Percentiles rank a stretch among this genome's conserved stretches.
phyloP scores from a whole-genome alignment of 169 alveolate species.

The Prorocentrum cordatum region DNA sequence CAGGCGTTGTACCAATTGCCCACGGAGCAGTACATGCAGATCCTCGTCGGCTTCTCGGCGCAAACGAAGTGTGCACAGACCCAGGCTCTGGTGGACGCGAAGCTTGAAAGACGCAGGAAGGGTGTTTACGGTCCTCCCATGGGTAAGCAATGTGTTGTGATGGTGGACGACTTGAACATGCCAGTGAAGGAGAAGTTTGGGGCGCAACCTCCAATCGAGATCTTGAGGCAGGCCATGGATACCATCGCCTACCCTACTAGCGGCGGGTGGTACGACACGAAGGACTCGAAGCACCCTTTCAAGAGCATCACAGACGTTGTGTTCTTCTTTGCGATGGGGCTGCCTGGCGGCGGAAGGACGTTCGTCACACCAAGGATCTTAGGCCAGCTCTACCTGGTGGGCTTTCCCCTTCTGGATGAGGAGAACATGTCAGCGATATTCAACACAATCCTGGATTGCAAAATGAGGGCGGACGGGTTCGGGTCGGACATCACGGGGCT shows the following conservation, averaged over 20 bases:
- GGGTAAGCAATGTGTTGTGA: constrained; percentile 79
- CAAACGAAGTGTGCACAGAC: constrained; percentile 74
- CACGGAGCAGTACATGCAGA: constrained; percentile 78
- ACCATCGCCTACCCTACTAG: constrained; percentile 85
- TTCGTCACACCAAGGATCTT: constrained; percentile 78
- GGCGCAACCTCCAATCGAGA: constrained; percentile 89
- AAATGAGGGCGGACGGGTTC: constrained; percentile 71
- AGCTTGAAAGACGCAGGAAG: constrained; percentile 86
- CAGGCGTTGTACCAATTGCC: constrained; percentile 72
- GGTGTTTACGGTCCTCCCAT: constrained; percentile 89
- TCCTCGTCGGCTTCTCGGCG: constrained; percentile 76
- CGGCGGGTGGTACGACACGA: constrained; percentile 83
- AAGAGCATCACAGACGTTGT: constrained; percentile 82
- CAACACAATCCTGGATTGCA: constrained; percentile 82
- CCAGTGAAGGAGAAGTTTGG: constrained; percentile 87
- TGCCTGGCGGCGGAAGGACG: constrained; percentile 85
- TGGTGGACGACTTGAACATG: constrained; percentile 91
- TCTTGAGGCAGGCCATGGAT: constrained; percentile 86
- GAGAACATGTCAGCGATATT: constrained; percentile 86
- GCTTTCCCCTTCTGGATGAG: constrained; percentile 83
- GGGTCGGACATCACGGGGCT: too few species aligned
- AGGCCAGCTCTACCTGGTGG: constrained; percentile 77
- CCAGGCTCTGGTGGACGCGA: constrained; percentile 74
- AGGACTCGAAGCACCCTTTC: constrained; percentile 81
- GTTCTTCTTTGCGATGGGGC: constrained; percentile 82